Percentiles rank a stretch among this genome's conserved stretches.
Conservation (phyloP, 1,284 basidiomycete species). For the Trichosporon ovoides region DNA sequence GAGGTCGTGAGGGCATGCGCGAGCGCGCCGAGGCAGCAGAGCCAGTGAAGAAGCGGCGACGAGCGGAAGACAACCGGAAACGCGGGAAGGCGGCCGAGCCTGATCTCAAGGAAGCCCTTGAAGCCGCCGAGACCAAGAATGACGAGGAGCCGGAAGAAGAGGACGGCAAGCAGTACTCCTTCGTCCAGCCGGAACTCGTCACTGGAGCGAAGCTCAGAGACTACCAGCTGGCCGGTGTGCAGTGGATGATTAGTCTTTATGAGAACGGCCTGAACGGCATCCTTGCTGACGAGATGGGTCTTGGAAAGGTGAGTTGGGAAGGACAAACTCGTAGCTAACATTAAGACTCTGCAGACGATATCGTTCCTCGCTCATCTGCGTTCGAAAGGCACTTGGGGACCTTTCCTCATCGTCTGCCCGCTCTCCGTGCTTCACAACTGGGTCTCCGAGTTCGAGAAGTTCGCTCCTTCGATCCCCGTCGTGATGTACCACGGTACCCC, state of each 20-base stretch:
- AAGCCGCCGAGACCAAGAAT: constrained; percentile 11
- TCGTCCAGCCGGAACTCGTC: constrained; percentile 67
- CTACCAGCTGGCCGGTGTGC: constrained; percentile 90
- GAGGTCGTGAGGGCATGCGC: constrained; percentile 20
- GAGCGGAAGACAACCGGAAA: constrained; percentile 1
- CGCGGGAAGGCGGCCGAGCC: constrained; percentile 8
- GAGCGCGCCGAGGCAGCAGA: constrained; percentile 15
- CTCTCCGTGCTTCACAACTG: constrained; percentile 90
- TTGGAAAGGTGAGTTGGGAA: constrained; percentile 65
- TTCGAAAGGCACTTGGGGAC: constrained; percentile 65
- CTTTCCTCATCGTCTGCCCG: constrained; percentile 86
- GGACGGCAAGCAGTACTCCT: constrained; percentile 39
- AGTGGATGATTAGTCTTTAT: constrained; percentile 92
- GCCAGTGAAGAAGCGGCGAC: constrained; percentile 5
- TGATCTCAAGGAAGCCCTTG: neutral
- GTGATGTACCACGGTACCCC: constrained; percentile 85
- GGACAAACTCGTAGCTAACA: neutral
- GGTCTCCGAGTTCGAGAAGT: constrained; percentile 78
- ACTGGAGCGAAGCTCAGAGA: constrained; percentile 80
- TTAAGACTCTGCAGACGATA: constrained; percentile 84
- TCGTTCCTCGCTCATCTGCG: constrained; percentile 85
- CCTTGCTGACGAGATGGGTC: constrained; percentile 76
- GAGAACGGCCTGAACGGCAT: constrained; percentile 94
- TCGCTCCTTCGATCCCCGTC: constrained; percentile 63
- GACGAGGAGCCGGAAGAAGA: constrained; percentile 23